Evolutionary conservation across 2,329 filamentous ascomycete genomes (phyloP), one percentile per base, ranked within the genome.

Genomic region (Botrytis byssoidea): DNA sequence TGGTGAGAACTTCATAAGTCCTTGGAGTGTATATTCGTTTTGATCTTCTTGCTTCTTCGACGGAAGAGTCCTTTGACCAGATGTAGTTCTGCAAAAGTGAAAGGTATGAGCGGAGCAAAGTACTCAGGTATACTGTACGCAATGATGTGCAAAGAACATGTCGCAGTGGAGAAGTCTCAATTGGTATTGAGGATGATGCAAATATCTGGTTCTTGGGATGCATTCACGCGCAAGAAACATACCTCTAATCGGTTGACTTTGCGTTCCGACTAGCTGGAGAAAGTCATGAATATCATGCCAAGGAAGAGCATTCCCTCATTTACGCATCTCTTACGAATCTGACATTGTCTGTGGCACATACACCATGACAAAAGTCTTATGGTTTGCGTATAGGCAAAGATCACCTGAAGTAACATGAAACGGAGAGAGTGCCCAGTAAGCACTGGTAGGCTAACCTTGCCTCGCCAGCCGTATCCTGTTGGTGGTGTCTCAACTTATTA

Each of bases 141-240:
- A 37, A 35, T 51, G n/a, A 22, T 51, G 32, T 67, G 16, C 44
- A 35, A 67, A 9, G n/a, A 35, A 37, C 46, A 51, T 37, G n/a
- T 67, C 32, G 65, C 8, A 55, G 32, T 55, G 48, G 65, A 55
- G 48, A 68, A 68, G 65, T 68, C 46, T 68, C 65, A 55, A 20
- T 37, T 67, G 35, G 22, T 14, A 29, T 55, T 42, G 65, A 68
- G 37, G 25, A n/a, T 68, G 25, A 42, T 37, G 25, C 46, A n/a
- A 55, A 29, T 20, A 29, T 55, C 18, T 55, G 22, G 22, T 55
- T 29, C 12, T 68, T 29, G 64, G n/a, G 51, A 55, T 68, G 65
- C 14, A 55, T n/a, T 4, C 37, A 55, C 29, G 14, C 51, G 44
- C 64, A 37, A 66, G 29, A n/a, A 10, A 32, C 29, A 46, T 37